Evolutionary conservation across 345 rosid species (phyloP).

Genomic region (Linum trigynum): DNA sequence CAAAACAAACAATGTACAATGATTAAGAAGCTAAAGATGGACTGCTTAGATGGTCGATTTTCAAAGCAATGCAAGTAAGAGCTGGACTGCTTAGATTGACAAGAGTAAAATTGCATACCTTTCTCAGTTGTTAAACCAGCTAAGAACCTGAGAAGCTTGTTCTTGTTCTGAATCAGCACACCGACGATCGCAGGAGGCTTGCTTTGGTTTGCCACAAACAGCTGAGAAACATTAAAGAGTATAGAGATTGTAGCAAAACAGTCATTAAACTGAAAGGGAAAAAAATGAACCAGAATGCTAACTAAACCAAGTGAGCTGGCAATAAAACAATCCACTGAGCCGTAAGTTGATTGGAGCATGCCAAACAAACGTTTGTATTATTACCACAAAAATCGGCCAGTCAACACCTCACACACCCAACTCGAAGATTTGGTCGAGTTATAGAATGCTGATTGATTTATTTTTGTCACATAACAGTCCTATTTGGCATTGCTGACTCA

Average conservation of each 20-base stretch:
- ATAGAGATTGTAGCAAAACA: neutral
- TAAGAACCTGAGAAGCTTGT: conserved; percentile 17
- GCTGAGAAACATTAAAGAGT: neutral
- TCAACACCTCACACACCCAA: too few relatives aligned
- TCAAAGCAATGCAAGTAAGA: neutral
- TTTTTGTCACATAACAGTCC: too few relatives aligned
- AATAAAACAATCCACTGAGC: too few relatives aligned
- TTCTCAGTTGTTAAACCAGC: conserved; percentile 14
- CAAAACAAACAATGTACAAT: neutral
- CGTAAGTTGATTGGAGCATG: too few relatives aligned
- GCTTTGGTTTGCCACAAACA: conserved; percentile 18
- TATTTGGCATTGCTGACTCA: too few relatives aligned
- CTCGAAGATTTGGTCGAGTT: too few relatives aligned
- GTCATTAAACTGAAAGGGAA: neutral
- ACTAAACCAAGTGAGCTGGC: neutral
- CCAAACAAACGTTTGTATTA: too few relatives aligned
- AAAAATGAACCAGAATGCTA: neutral
- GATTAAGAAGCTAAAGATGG: neutral
- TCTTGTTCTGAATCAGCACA: conserved; percentile 14
- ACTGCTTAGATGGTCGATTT: neutral
- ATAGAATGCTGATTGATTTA: too few relatives aligned
- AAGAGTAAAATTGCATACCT: conserved; percentile 1
- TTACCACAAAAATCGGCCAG: too few relatives aligned
- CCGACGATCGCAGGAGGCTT: conserved; percentile 16
- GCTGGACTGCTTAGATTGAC: too few relatives aligned